These are phyloP conservation scores for Ascodesmis nigricans DNA, from an alignment of 495 filamentous ascomycete species.

Conservation along the genomic window DNA sequence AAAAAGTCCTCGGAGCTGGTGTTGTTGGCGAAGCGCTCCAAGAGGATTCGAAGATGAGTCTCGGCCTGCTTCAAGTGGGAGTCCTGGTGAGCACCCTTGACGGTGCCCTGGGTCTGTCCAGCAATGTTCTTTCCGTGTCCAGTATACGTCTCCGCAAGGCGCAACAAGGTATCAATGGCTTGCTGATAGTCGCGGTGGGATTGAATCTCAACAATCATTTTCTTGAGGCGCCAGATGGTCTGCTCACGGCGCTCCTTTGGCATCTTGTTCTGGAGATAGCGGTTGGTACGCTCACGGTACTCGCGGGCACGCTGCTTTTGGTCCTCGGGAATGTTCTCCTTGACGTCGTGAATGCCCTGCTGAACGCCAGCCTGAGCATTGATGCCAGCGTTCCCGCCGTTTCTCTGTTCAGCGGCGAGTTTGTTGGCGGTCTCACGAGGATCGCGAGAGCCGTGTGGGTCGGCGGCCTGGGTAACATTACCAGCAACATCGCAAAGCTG, in stretches of 20 bases:
- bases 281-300: conserved; percentile 35
- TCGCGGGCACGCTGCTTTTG: conserved; percentile 36
- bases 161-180: conserved; percentile 66
- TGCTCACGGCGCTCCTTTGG: conserved; percentile 88
- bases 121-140: conserved; percentile 45
- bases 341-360: conserved; percentile 28
- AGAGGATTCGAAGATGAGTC: conserved; percentile 57
- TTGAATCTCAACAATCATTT: conserved; percentile 92
- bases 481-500: conserved; percentile 33
- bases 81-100: conserved; percentile 45
- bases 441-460: conserved; percentile 30
- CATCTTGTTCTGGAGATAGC: conserved; percentile 64
- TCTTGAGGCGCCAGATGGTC: conserved; percentile 81
- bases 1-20: conserved; percentile 75
- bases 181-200: conserved; percentile 77
- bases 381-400: conserved; percentile 28
- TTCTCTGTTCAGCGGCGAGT: conserved; percentile 27
- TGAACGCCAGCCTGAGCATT: conserved; percentile 31
- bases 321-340: conserved; percentile 37
- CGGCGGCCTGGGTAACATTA: conserved; percentile 33
- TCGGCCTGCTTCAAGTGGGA: conserved; percentile 45
- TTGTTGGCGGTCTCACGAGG: conserved; percentile 27
- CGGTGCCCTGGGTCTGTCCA: conserved; percentile 37
- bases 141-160: conserved; percentile 67
- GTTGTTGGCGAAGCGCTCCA: conserved; percentile 89